phyloP scores from a whole-genome alignment of 2,329 filamentous ascomycete species.

The Chlorencoelia australis region DNA sequence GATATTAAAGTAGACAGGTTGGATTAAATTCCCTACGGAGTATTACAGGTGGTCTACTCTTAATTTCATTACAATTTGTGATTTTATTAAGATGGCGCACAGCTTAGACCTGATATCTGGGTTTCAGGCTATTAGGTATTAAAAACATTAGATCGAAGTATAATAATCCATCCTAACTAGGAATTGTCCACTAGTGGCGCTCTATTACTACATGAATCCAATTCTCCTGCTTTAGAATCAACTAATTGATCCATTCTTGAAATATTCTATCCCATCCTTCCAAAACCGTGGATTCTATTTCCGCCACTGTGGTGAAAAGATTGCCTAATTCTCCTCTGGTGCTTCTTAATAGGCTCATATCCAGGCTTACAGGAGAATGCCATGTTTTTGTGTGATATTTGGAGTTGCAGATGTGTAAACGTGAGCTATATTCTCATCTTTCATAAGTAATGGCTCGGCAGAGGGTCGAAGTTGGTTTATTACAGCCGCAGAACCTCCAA shows the following conservation, averaged over 20 bases:
- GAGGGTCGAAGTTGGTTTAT: background rate
- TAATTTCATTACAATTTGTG: too few species aligned
- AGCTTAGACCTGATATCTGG: too few species aligned
- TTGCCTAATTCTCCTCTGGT: background rate
- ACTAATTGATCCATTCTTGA: conserved; percentile 1
- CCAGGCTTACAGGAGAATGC: background rate
- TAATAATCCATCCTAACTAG: too few species aligned
- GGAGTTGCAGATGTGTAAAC: background rate
- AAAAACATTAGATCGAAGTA: too few species aligned
- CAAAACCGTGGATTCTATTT: background rate
- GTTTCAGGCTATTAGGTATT: too few species aligned
- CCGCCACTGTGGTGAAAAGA: background rate
- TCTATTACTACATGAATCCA: background rate
- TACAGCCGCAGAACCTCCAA: background rate
- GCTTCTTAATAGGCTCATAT: too few species aligned
- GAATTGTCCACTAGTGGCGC: background rate
- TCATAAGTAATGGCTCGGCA: background rate
- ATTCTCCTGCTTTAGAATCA: conserved; percentile 1
- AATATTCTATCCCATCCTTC: background rate
- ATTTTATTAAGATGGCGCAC: too few species aligned
- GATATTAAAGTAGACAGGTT: too few species aligned
- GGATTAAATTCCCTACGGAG: too few species aligned
- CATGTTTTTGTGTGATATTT: background rate
- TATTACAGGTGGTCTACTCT: too few species aligned
- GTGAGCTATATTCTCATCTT: background rate